A percentile compares a stretch with the other conserved stretches of the same genome.
These are phyloP conservation scores for Aspergillus brasiliensis DNA, from an alignment of 2,329 filamentous ascomycete genomes.

Conservation along the genomic window DNA sequence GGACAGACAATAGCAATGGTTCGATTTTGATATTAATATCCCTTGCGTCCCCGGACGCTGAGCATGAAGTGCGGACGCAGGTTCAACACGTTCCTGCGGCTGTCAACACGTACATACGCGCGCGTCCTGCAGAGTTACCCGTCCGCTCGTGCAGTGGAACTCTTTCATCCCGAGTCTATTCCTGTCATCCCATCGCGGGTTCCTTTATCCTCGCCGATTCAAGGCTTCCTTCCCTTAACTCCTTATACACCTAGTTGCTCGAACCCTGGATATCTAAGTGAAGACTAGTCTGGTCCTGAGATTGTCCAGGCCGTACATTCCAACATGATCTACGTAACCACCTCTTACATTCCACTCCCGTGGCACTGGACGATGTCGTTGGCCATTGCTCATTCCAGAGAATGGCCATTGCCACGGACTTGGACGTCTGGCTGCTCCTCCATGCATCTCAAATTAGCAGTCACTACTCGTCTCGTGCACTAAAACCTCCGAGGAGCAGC, in stretches of 20 bases:
- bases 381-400: slow-evolving; percentile 36
- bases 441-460: slow-evolving; percentile 18
- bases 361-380: slow-evolving; percentile 26
- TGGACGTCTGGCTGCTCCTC: slow-evolving; percentile 27
- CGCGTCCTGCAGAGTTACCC: slow-evolving; percentile 28
- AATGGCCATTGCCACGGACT: slow-evolving; percentile 34
- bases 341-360: slow-evolving; percentile 34
- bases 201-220: slow-evolving; percentile 17
- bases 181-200: slow-evolving; percentile 24
- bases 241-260: slow-evolving; percentile 19
- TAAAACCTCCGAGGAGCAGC: slow-evolving; percentile 40
- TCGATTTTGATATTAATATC: slow-evolving; percentile 22
- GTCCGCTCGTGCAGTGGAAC: slow-evolving; percentile 31
- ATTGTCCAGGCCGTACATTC: slow-evolving; percentile 35
- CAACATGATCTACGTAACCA: slow-evolving; percentile 28
- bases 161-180: slow-evolving; percentile 14
- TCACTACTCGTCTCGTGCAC: slow-evolving; percentile 26
- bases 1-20: slow-evolving; percentile 28
- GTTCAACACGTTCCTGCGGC: slow-evolving; percentile 40
- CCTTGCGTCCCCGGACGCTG: slow-evolving; percentile 35
- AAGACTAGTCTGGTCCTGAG: slow-evolving; percentile 9
- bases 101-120: slow-evolving; percentile 33
- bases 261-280: slow-evolving; percentile 23
- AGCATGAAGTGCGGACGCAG: slow-evolving; percentile 27
- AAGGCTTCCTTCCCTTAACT: slow-evolving; percentile 19